A percentile compares a stretch with the other conserved stretches of the same genome.
Conservation (phyloP, 2,329 filamentous ascomycete genomes). For the Diaporthe helianthi region DNA sequence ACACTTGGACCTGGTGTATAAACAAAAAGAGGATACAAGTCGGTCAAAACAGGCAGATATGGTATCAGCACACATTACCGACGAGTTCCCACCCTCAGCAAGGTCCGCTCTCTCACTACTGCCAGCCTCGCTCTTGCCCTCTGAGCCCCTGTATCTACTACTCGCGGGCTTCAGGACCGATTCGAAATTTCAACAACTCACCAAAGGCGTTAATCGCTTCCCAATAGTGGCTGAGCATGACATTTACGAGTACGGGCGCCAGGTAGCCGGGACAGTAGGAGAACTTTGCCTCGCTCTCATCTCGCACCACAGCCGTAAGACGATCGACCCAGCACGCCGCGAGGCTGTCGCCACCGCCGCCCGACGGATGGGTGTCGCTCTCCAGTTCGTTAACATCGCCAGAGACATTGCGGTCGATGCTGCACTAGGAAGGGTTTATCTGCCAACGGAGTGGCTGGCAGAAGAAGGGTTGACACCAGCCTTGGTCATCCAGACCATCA, state of each 20-base stretch:
- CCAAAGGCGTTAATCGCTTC: slow-evolving; percentile 41
- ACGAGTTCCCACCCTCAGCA: slow-evolving; percentile 59
- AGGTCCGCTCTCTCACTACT: slow-evolving; percentile 65
- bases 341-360: slow-evolving; percentile 61
- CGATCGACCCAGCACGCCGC: slow-evolving; percentile 42
- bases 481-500: slow-evolving; percentile 60
- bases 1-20: slow-evolving; percentile 64
- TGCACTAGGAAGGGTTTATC: slow-evolving; percentile 69
- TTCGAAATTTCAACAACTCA: slow-evolving; percentile 55
- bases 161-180: slow-evolving; percentile 75
- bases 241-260: slow-evolving; percentile 68
- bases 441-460: slow-evolving; percentile 69
- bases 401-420: slow-evolving; percentile 76
- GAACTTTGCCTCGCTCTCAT: slow-evolving; percentile 72
- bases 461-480: slow-evolving; percentile 61
- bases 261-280: slow-evolving; percentile 76
- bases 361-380: slow-evolving; percentile 71
- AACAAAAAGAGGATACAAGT: slow-evolving; percentile 39
- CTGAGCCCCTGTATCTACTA: slow-evolving; percentile 67
- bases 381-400: slow-evolving; percentile 82
- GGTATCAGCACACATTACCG: slow-evolving; percentile 46
- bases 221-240: slow-evolving; percentile 67
- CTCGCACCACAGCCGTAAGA: slow-evolving; percentile 59
- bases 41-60: slow-evolving; percentile 34
- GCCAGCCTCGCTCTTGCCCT: slow-evolving; percentile 62